A percentile compares a stretch with the other conserved stretches of the same genome.
Evolutionary conservation across 1,284 basidiomycete genomes (phyloP).

Genomic region (Dichomitus squalens): DNA sequence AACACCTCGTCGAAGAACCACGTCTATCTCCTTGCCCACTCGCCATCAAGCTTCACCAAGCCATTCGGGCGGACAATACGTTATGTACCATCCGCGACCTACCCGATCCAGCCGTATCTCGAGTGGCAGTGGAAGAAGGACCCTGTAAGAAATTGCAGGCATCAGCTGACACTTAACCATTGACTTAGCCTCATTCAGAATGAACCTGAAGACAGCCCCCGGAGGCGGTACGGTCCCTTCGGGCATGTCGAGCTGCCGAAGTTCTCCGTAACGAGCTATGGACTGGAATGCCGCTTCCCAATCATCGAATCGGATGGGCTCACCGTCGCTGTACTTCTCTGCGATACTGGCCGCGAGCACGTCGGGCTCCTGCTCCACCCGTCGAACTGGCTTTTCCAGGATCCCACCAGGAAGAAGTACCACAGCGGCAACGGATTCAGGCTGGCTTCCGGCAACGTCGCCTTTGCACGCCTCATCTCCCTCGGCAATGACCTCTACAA

Average conservation of each 20-base stretch:
- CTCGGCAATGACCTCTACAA: slow-evolving; percentile 2
- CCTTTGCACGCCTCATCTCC: too few relatives aligned
- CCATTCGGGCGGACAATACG: background rate
- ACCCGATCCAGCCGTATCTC: background rate
- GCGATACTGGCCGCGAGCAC: background rate
- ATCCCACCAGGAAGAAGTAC: background rate
- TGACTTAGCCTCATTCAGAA: too few relatives aligned
- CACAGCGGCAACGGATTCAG: too few relatives aligned
- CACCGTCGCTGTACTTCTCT: background rate
- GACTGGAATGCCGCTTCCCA: too few relatives aligned
- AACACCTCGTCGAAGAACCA: background rate
- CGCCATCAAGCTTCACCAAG: background rate
- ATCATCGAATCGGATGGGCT: background rate
- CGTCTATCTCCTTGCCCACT: background rate
- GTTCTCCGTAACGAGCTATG: too few relatives aligned
- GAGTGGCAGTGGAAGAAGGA: too few relatives aligned
- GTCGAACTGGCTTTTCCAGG: background rate
- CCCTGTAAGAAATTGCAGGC: too few relatives aligned
- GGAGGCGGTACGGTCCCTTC: too few relatives aligned
- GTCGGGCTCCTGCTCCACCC: background rate
- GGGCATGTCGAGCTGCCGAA: too few relatives aligned
- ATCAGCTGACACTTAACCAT: too few relatives aligned
- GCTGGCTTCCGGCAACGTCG: too few relatives aligned
- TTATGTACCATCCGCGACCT: background rate
- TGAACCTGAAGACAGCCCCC: too few relatives aligned